Evolutionary conservation across 164 flowering plant genomes (phyloP).

Genomic region (Magnolia sinica): DNA sequence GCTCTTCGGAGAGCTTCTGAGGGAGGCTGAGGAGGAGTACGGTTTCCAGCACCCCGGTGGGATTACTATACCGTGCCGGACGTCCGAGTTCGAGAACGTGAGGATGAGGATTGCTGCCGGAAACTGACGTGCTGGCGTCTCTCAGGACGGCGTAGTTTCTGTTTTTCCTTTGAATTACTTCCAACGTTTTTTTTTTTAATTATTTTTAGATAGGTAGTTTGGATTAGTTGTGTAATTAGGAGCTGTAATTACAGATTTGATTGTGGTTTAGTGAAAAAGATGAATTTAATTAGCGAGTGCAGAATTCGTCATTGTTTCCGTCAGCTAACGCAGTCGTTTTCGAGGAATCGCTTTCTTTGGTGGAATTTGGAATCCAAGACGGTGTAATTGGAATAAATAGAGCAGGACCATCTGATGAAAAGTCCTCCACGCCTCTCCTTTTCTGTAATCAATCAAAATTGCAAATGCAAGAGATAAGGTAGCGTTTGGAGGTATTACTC

Average conservation of each 20-base stretch:
- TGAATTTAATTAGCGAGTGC: not conserved
- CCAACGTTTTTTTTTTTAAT: not conserved
- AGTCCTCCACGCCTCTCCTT: no score
- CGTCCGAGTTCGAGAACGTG: constrained; percentile 66
- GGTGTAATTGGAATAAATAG: no score
- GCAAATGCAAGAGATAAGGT: no score
- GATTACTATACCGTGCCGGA: constrained; percentile 72
- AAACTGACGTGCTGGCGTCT: constrained; percentile 9
- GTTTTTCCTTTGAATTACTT: not conserved
- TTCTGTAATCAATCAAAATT: no score
- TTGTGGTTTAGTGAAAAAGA: not conserved
- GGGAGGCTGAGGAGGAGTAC: constrained; percentile 68
- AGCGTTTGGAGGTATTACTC: no score
- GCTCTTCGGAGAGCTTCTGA: constrained; percentile 61
- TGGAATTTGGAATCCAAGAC: no score
- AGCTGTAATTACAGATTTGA: not conserved
- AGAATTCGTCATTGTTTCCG: not conserved
- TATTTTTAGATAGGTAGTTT: not conserved
- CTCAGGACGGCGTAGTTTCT: not conserved
- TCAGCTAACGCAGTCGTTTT: not conserved
- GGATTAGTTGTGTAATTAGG: constrained; percentile 1
- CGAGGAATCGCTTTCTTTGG: no score
- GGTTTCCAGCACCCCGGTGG: constrained; percentile 76
- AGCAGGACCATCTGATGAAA: no score
- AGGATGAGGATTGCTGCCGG: constrained; percentile 59